Evolutionary conservation across 208 protist species (phyloP).

Genomic region (Wallacemonas collosoma): DNA sequence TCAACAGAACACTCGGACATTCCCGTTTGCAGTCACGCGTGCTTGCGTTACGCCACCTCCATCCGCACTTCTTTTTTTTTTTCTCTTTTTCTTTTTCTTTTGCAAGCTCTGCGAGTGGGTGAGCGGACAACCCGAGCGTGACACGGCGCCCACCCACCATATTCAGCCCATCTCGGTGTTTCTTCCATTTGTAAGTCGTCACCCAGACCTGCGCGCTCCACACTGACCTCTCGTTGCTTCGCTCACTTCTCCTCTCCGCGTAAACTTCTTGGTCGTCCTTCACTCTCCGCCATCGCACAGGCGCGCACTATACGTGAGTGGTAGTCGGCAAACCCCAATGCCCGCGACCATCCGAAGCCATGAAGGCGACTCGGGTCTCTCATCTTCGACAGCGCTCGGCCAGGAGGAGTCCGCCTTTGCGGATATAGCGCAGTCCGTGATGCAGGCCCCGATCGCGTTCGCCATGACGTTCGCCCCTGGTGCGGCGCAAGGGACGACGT

Average conservation of each 20-base stretch:
- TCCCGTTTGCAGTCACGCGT: too few species aligned
- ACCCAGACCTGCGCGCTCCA: too few species aligned
- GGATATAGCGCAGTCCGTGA: not conserved
- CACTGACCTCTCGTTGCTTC: too few species aligned
- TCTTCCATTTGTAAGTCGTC: not conserved
- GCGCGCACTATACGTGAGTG: too few species aligned
- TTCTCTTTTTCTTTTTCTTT: not conserved
- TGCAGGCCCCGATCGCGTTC: conserved; percentile 4
- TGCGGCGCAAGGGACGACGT: conserved; percentile 73
- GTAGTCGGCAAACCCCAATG: not conserved
- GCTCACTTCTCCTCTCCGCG: too few species aligned
- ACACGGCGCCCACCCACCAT: too few species aligned
- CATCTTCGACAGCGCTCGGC: not conserved
- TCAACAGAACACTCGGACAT: too few species aligned
- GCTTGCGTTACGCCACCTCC: not conserved
- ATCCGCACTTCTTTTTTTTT: not conserved
- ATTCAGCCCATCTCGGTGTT: not conserved
- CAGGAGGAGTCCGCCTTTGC: not conserved
- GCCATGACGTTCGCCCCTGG: conserved; percentile 56
- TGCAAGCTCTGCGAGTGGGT: not conserved
- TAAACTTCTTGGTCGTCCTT: too few species aligned
- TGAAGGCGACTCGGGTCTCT: not conserved
- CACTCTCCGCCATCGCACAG: too few species aligned
- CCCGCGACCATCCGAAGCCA: not conserved
- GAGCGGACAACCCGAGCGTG: too few species aligned